Conservation (phyloP, 345 rosid genomes). For the Psidium friedrichsthalianum region DNA sequence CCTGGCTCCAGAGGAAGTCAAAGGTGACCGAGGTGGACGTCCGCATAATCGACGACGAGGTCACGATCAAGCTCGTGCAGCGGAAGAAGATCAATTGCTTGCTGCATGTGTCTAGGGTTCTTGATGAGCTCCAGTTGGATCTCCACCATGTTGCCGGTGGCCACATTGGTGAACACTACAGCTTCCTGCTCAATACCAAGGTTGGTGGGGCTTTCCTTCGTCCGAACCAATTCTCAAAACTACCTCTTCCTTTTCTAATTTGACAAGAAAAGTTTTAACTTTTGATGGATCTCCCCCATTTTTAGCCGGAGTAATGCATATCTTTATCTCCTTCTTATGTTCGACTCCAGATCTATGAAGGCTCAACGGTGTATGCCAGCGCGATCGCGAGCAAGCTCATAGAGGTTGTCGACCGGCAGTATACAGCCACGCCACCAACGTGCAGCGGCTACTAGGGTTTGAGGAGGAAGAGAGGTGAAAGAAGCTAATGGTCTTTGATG, state of each 20-base stretch:
- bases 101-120: conserved; percentile 58
- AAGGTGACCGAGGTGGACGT: conserved; percentile 82
- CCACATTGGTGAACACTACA: conserved; percentile 66
- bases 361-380: conserved; percentile 39
- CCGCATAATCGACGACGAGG: conserved; percentile 74
- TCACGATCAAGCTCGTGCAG: conserved; percentile 72
- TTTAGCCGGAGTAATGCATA: not conserved
- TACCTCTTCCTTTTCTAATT: not conserved
- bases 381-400: conserved; percentile 72
- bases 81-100: conserved; percentile 74
- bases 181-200: conserved; percentile 80
- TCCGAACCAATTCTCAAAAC: not conserved
- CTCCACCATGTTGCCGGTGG: conserved; percentile 90
- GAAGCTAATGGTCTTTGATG: not conserved
- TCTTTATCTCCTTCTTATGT: not conserved
- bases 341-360: conserved; percentile 24
- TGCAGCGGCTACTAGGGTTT: not conserved
- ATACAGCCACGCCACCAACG: conserved; percentile 30
- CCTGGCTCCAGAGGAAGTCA: conserved; percentile 88
- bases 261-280: not conserved
- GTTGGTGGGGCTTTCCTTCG: conserved; percentile 8
- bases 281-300: not conserved
- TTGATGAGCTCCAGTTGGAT: conserved; percentile 73
- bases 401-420: conserved; percentile 55
- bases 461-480: not conserved